phyloP scores from a whole-genome alignment of 2,329 filamentous ascomycete species.

The Arthrobotrys entomopaga region DNA sequence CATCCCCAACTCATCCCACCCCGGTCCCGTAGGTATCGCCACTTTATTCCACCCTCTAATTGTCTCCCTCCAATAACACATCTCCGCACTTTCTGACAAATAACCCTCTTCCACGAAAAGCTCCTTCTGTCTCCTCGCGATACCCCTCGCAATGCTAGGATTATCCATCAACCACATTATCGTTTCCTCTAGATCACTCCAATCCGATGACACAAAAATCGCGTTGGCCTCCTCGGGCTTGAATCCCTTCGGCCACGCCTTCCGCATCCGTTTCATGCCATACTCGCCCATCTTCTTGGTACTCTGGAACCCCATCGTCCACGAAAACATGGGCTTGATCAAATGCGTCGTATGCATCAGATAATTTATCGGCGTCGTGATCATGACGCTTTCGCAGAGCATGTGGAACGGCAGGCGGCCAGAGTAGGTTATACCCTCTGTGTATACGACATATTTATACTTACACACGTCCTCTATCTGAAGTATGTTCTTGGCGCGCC shows the following conservation, averaged over 20 bases:
- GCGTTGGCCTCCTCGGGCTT: constrained; percentile 63
- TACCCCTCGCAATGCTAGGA: constrained; percentile 62
- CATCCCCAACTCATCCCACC: constrained; percentile 56
- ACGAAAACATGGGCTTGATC: constrained; percentile 64
- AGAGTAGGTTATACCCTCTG: constrained; percentile 68
- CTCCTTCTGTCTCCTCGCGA: constrained; percentile 65
- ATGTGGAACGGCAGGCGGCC: constrained; percentile 68
- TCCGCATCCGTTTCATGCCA: constrained; percentile 44
- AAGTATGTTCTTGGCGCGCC: constrained; percentile 64
- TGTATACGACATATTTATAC: constrained; percentile 67
- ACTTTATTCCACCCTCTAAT: constrained; percentile 66
- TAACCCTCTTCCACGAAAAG: constrained; percentile 64
- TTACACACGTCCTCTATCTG: constrained; percentile 67
- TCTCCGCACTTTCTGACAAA: constrained; percentile 66
- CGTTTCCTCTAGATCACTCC: constrained; percentile 66
- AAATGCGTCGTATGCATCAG: constrained; percentile 67
- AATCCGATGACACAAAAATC: constrained; percentile 67
- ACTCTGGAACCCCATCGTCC: constrained; percentile 57
- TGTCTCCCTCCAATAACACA: constrained; percentile 68
- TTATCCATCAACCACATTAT: constrained; percentile 65
- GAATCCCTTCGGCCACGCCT: constrained; percentile 63
- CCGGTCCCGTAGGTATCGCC: constrained; percentile 61
- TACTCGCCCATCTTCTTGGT: constrained; percentile 35
- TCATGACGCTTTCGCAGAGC: constrained; percentile 66
- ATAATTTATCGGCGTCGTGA: constrained; percentile 64